Percentiles rank a stretch among this genome's conserved stretches.
Evolutionary conservation across 2,329 filamentous ascomycete species (phyloP).

Genomic region (Colletotrichum incanum): DNA sequence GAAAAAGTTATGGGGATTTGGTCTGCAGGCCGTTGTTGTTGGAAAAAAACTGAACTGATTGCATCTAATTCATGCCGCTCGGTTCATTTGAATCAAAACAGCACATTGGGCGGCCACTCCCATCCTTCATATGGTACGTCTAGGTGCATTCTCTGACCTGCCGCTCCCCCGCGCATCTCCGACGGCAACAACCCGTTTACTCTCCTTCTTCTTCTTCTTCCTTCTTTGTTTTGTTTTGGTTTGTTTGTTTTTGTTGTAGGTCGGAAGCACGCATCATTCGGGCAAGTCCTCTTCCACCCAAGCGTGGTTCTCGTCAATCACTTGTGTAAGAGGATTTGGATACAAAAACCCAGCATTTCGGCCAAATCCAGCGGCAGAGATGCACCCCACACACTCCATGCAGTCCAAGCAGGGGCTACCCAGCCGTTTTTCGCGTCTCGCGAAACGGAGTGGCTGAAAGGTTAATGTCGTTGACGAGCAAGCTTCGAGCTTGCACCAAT

Average conservation of each 20-base stretch:
- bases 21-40: background rate
- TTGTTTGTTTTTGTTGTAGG: background rate
- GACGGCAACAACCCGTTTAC: slow-evolving; percentile 12
- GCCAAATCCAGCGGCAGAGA: slow-evolving; percentile 38
- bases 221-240: too few species aligned
- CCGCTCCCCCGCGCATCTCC: slow-evolving; percentile 9
- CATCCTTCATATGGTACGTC: background rate
- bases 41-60: background rate
- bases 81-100: too few species aligned
- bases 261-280: background rate
- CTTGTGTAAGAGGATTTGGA: slow-evolving; percentile 42
- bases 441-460: slow-evolving; percentile 43
- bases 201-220: too few species aligned
- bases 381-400: slow-evolving; percentile 43
- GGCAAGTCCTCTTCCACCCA: slow-evolving; percentile 12
- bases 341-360: slow-evolving; percentile 35
- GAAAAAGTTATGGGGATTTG: background rate
- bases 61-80: background rate
- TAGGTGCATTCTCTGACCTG: background rate
- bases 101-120: background rate
- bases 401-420: slow-evolving; percentile 37
- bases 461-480: slow-evolving; percentile 43
- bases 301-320: slow-evolving; percentile 29
- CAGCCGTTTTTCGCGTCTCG: slow-evolving; percentile 31
- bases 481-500: slow-evolving; percentile 44